phyloP scores from a whole-genome alignment of 495 filamentous ascomycete species.

The Massariosphaeria phaeospora region DNA sequence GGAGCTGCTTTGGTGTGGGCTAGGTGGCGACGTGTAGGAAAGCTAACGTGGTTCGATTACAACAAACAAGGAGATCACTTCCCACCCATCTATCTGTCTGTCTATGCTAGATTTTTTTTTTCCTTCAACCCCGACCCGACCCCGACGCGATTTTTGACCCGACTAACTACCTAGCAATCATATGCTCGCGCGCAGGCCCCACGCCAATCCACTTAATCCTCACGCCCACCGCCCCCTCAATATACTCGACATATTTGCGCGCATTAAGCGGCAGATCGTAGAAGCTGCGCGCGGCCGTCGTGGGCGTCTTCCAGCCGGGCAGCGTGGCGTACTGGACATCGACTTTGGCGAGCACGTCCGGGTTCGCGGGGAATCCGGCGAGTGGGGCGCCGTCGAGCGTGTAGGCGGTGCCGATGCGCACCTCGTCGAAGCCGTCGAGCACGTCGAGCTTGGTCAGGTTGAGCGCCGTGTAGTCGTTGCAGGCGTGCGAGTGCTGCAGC shows the following conservation, averaged over 20 bases:
- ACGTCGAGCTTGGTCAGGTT: conserved; percentile 91
- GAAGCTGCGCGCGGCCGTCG: conserved; percentile 56
- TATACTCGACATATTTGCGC: conserved; percentile 67
- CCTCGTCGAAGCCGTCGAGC: conserved; percentile 73
- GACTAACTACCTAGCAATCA: conserved; percentile 58
- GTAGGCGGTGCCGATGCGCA: conserved; percentile 76
- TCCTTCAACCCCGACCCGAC: no score
- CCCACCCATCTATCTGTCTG: no score
- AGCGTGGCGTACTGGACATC: conserved; percentile 67
- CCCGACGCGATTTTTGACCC: no score
- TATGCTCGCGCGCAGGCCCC: conserved; percentile 66
- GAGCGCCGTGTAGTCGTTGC: conserved; percentile 48
- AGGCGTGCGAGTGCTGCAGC: conserved; percentile 58
- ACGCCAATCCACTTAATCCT: conserved; percentile 73
- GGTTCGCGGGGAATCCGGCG: conserved; percentile 62
- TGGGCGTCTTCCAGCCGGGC: conserved; percentile 71
- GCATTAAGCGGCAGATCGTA: conserved; percentile 72
- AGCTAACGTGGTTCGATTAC: no score
- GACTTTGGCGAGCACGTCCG: conserved; percentile 55
- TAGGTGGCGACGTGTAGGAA: no score
- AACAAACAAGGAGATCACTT: no score
- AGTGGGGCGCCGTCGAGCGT: conserved; percentile 47
- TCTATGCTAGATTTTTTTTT: no score
- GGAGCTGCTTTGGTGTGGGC: no score
- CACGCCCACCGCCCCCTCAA: conserved; percentile 65